Conservation (phyloP, 139 green algal species). For the Chara braunii region DNA sequence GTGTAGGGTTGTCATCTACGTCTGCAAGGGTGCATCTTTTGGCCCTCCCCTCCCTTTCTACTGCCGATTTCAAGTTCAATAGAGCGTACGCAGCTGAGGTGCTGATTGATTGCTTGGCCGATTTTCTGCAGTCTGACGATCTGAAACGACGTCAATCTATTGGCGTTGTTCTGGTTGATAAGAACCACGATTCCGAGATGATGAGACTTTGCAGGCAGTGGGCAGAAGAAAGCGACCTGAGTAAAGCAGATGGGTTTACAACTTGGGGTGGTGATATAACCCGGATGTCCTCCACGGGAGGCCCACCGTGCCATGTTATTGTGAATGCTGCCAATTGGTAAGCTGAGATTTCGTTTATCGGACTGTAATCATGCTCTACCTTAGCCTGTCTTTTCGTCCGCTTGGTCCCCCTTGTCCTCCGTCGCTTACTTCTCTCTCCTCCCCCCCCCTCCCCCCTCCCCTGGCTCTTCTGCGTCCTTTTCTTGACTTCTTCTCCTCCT, state of each 20-base stretch:
- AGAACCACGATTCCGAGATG: neutral
- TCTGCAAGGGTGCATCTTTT: neutral
- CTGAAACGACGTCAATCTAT: too few relatives aligned
- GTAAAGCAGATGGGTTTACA: neutral
- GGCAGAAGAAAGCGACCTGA: neutral
- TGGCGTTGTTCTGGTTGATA: constrained; percentile 30
- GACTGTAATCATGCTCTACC: too few relatives aligned
- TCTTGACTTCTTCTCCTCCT: too few relatives aligned
- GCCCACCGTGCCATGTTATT: constrained; percentile 24
- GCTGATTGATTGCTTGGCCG: constrained; percentile 5
- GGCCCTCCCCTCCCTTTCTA: constrained; percentile 30
- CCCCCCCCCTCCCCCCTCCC: too few relatives aligned
- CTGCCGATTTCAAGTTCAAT: constrained; percentile 32
- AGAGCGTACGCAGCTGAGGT: constrained; percentile 11
- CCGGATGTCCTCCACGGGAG: constrained; percentile 9
- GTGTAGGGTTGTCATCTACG: neutral
- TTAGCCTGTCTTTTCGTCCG: too few relatives aligned
- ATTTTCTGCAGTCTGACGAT: constrained; percentile 21
- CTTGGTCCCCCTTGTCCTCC: too few relatives aligned
- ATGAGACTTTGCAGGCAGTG: neutral
- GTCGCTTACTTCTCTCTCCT: too few relatives aligned
- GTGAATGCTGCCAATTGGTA: constrained; percentile 33
- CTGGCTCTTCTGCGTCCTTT: too few relatives aligned
- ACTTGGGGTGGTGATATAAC: constrained; percentile 32
- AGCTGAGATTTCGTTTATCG: too few relatives aligned